phyloP scores from a whole-genome alignment of 1,284 basidiomycete species.

The Pseudozyma thailandica region DNA sequence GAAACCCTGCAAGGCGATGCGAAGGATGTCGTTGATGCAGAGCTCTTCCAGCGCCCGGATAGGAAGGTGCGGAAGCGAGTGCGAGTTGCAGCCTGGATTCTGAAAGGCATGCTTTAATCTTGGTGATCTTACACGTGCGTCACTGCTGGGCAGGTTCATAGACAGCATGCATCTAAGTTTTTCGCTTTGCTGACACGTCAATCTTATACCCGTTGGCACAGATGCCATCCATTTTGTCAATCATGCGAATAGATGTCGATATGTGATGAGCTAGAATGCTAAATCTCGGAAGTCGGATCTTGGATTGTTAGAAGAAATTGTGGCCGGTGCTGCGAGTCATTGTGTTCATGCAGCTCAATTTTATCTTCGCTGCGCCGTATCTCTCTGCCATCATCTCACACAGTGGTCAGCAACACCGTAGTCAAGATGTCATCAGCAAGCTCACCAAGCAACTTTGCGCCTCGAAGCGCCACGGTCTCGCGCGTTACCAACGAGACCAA shows the following conservation, averaged over 20 bases:
- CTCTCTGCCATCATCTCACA: background rate
- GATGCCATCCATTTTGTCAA: background rate
- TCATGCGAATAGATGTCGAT: background rate
- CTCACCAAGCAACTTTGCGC: constrained; percentile 19
- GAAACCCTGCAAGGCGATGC: constrained; percentile 69
- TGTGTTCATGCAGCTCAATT: constrained; percentile 7
- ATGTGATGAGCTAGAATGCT: background rate
- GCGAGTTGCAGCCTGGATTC: constrained; percentile 56
- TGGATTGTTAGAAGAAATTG: constrained; percentile 16
- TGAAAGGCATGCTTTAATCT: constrained; percentile 59
- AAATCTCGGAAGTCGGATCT: constrained; percentile 16
- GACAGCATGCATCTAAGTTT: too few species aligned
- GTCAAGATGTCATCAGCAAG: constrained; percentile 26
- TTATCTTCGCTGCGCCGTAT: constrained; percentile 2
- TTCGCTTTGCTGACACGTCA: too few species aligned
- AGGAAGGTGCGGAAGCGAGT: constrained; percentile 77
- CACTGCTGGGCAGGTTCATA: too few species aligned
- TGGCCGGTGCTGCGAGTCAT: constrained; percentile 25
- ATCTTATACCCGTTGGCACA: constrained; percentile 14
- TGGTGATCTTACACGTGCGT: background rate
- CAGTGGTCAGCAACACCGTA: background rate
- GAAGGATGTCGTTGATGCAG: constrained; percentile 69
- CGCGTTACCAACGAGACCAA: constrained; percentile 93
- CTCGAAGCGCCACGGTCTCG: constrained; percentile 77
- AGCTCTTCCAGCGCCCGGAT: constrained; percentile 71